Conservation (phyloP, 371 early-diverging fungal species). For the Rhizopus delemar region DNA sequence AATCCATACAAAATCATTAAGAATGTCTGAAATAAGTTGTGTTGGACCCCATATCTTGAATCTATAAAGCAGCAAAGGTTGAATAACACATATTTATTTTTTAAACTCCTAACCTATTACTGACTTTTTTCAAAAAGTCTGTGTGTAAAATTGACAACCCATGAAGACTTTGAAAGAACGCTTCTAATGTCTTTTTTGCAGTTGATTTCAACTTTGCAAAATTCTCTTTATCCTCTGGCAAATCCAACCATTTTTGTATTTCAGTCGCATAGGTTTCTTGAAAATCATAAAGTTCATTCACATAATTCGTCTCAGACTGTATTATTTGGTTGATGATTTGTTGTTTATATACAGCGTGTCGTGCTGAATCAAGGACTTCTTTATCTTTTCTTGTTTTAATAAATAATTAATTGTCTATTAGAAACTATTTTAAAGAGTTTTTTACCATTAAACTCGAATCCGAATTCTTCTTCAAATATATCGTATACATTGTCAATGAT, state of each 20-base stretch:
- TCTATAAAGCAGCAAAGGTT: constrained; percentile 7
- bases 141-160: constrained; percentile 1
- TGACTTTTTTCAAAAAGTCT: constrained; percentile 13
- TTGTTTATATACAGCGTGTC: constrained; percentile 18
- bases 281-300: constrained; percentile 21
- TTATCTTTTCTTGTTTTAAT: constrained; percentile 7
- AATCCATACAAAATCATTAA: constrained; percentile 27
- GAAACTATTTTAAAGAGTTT: neutral
- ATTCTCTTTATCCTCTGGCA: constrained; percentile 9
- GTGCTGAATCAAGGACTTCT: constrained; percentile 17
- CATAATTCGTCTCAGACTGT: constrained; percentile 21
- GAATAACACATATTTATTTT: too few relatives aligned
- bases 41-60: constrained; percentile 41
- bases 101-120: constrained; percentile 18
- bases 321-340: constrained; percentile 14
- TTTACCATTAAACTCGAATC: constrained; percentile 10
- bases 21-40: constrained; percentile 37
- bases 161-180: constrained; percentile 14
- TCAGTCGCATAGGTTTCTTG: constrained; percentile 15
- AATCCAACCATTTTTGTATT: constrained; percentile 23
- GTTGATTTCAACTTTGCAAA: constrained; percentile 5
- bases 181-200: constrained; percentile 5
- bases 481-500: constrained; percentile 21
- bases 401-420: too few relatives aligned
- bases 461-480: constrained; percentile 9